These are phyloP conservation scores for Neurospora sp. DNA, from an alignment of 495 filamentous ascomycete species.

Conservation along the genomic window DNA sequence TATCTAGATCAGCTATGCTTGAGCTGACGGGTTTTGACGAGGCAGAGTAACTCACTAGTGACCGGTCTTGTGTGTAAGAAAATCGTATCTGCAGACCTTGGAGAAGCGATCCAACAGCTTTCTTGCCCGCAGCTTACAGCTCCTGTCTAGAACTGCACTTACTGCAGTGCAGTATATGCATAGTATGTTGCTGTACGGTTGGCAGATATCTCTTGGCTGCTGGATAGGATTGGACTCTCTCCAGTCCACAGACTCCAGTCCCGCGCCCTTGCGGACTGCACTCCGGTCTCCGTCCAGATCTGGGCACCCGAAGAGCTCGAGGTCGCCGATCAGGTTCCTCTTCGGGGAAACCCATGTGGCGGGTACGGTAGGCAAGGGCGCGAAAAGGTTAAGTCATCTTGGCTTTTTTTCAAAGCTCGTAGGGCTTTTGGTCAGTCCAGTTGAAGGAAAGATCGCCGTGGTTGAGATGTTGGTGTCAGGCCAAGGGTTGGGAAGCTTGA, in stretches of 20 bases:
- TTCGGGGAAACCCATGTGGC: neutral
- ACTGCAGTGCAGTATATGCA: neutral
- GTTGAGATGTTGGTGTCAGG: neutral
- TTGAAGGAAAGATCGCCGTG: neutral
- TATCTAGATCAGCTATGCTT: neutral
- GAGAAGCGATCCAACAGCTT: neutral
- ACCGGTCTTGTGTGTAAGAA: neutral
- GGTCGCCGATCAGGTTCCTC: neutral
- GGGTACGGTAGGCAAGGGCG: neutral
- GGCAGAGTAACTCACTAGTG: neutral
- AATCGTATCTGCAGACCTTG: neutral
- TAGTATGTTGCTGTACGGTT: neutral
- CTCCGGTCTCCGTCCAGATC: neutral
- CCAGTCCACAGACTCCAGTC: neutral
- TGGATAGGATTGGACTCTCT: neutral
- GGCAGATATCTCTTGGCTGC: neutral
- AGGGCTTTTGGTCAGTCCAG: neutral
- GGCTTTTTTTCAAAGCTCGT: neutral
- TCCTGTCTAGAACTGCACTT: neutral
- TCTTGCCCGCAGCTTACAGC: neutral
- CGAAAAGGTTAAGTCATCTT: neutral
- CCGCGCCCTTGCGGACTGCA: neutral
- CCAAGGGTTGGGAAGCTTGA: neutral
- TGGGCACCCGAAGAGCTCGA: neutral
- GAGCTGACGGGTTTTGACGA: neutral